Evolutionary conservation across 495 filamentous ascomycete genomes (phyloP).

Genomic region (Neurospora tetrasperma): DNA sequence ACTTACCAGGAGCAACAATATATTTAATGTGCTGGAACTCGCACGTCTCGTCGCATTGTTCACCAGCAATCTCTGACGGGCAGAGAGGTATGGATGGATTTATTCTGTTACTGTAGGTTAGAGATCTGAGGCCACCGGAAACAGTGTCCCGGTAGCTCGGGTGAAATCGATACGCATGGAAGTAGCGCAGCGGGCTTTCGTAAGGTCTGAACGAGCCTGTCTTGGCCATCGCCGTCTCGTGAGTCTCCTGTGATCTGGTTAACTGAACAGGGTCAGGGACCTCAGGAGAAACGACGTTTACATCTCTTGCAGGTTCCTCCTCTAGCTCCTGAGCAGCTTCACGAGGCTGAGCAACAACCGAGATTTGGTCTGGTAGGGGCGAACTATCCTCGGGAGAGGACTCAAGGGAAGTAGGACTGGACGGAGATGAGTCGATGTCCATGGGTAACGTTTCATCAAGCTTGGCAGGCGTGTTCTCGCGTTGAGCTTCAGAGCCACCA

Average conservation of each 20-base stretch:
- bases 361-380: slow-evolving; percentile 17
- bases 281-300: slow-evolving; percentile 21
- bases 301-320: slow-evolving; percentile 22
- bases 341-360: slow-evolving; percentile 14
- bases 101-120: slow-evolving; percentile 88
- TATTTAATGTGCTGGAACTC: slow-evolving; percentile 70
- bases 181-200: slow-evolving; percentile 67
- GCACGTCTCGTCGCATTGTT: slow-evolving; percentile 69
- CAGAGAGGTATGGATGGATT: slow-evolving; percentile 64
- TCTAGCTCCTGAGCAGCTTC: slow-evolving; percentile 20
- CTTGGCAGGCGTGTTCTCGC: background rate
- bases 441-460: slow-evolving; percentile 18
- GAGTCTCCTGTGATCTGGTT: slow-evolving; percentile 10
- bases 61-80: slow-evolving; percentile 58
- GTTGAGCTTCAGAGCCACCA: background rate
- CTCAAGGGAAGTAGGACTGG: slow-evolving; percentile 12
- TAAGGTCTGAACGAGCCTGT: slow-evolving; percentile 54
- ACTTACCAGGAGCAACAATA: slow-evolving; percentile 77
- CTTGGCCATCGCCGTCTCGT: background rate
- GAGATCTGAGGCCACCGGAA: slow-evolving; percentile 67
- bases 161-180: slow-evolving; percentile 85
- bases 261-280: background rate
- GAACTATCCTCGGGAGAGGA: slow-evolving; percentile 13
- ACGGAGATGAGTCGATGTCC: slow-evolving; percentile 18
- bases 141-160: slow-evolving; percentile 59